Conservation (phyloP, 2,329 filamentous ascomycete genomes). For the Ustulina deusta region DNA sequence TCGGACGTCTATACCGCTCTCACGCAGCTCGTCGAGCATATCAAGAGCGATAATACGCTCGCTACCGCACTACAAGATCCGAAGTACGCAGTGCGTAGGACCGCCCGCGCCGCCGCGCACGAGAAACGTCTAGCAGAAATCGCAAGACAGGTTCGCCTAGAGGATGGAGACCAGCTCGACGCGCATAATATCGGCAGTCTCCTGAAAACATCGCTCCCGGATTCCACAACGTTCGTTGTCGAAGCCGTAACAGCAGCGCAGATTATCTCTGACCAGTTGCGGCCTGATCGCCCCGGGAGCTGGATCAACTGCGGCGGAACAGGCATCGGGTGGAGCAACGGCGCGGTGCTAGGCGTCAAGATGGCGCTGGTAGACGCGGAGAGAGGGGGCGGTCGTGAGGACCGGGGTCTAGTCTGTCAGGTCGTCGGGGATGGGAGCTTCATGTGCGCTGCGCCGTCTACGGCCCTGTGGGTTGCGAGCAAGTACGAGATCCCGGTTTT, state of each 20-base stretch:
- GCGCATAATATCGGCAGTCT: conserved; percentile 44
- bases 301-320: conserved; percentile 87
- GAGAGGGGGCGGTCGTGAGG: conserved; percentile 59
- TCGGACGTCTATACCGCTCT: conserved; percentile 62
- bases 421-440: conserved; percentile 64
- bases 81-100: conserved; percentile 48
- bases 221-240: conserved; percentile 75
- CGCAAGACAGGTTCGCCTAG: conserved; percentile 39
- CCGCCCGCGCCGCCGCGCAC: conserved; percentile 36
- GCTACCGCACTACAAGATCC: conserved; percentile 40
- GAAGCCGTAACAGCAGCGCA: conserved; percentile 81
- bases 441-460: conserved; percentile 62
- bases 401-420: conserved; percentile 58
- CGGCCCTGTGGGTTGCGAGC: conserved; percentile 62
- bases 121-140: conserved; percentile 44
- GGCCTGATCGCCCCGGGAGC: conserved; percentile 73
- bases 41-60: conserved; percentile 36
- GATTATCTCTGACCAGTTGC: conserved; percentile 77
- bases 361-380: conserved; percentile 69
- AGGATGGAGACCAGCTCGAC: conserved; percentile 42
- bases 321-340: conserved; percentile 84
- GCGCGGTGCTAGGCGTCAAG: conserved; percentile 80
- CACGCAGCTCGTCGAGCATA: conserved; percentile 48
- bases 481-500: conserved; percentile 62
- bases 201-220: conserved; percentile 40